Percentiles rank a stretch among this genome's conserved stretches.
These are phyloP conservation scores for Balansia obtecta DNA, from an alignment of 2,329 filamentous ascomycete species.

Conservation along the genomic window DNA sequence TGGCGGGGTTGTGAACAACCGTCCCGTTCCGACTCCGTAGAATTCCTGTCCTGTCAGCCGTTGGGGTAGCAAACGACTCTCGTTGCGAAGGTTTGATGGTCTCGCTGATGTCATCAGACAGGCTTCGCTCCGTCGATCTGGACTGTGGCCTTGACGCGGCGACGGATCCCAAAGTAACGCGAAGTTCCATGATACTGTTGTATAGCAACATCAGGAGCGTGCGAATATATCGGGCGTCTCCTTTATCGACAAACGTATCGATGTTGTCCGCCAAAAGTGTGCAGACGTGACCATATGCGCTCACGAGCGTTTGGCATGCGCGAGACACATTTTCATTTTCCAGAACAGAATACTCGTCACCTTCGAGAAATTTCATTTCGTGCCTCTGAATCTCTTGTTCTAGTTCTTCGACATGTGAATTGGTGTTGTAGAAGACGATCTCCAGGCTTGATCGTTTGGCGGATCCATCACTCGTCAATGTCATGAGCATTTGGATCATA, in stretches of 20 bases:
- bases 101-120: conserved; percentile 22
- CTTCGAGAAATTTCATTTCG: conserved; percentile 33
- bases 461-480: conserved; percentile 46
- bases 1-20: conserved; percentile 36
- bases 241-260: conserved; percentile 51
- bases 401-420: conserved; percentile 51
- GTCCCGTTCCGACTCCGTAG: conserved; percentile 22
- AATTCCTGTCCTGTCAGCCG: conserved; percentile 31
- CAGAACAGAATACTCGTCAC: conserved; percentile 33
- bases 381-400: conserved; percentile 53
- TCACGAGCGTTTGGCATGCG: conserved; percentile 50
- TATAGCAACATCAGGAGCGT: conserved; percentile 51
- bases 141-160: conserved; percentile 14
- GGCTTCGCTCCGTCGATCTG: conserved; percentile 7
- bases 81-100: conserved; percentile 38
- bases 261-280: conserved; percentile 48
- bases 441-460: conserved; percentile 51
- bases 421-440: conserved; percentile 56
- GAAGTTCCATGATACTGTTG: conserved; percentile 55
- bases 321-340: conserved; percentile 53
- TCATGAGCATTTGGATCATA: conserved; percentile 53
- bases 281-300: conserved; percentile 54
- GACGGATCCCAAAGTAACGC: conserved; percentile 35
- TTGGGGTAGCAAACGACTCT: conserved; percentile 42
- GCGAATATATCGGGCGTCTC: conserved; percentile 54